Evolutionary conservation across 2,329 filamentous ascomycete genomes (phyloP).

Genomic region (Colletotrichum coccodes): DNA sequence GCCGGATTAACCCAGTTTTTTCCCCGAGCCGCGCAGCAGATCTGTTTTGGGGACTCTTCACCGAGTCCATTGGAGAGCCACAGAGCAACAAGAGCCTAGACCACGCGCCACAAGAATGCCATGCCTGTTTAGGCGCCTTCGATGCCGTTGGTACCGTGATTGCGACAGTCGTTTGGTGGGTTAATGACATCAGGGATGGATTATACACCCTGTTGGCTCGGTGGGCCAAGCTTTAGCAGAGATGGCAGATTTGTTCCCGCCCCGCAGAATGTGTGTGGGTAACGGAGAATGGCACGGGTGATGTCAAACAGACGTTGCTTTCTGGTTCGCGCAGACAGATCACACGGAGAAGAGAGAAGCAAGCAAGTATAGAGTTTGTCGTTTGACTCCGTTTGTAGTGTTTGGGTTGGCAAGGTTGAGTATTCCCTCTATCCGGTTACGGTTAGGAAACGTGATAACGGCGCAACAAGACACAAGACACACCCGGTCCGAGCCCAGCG

Average conservation of each 20-base stretch:
- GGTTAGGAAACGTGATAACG: neutral
- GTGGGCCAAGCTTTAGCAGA: conserved; percentile 29
- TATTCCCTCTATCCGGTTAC: neutral
- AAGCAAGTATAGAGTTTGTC: neutral
- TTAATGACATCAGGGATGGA: conserved; percentile 30
- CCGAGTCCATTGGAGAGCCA: neutral
- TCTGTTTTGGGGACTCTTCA: neutral
- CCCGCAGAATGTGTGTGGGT: conserved; percentile 8
- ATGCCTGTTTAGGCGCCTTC: conserved; percentile 13
- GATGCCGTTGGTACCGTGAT: conserved; percentile 31
- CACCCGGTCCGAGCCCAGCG: neutral
- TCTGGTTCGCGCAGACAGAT: neutral
- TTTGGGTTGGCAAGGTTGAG: neutral
- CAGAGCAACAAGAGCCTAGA: conserved; percentile 10
- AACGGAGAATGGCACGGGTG: conserved; percentile 9
- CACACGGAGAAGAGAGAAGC: neutral
- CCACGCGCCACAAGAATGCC: conserved; percentile 9
- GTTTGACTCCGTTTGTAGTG: neutral
- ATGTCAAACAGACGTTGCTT: conserved; percentile 29
- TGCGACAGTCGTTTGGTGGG: conserved; percentile 27
- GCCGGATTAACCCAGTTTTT: conserved; percentile 22
- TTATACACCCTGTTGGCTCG: conserved; percentile 10
- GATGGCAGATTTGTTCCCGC: neutral
- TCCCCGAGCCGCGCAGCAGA: neutral
- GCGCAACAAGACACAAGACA: neutral